These are phyloP conservation scores for Picea mariana DNA, from an alignment of 83 land plant species.

Conservation along the genomic window DNA sequence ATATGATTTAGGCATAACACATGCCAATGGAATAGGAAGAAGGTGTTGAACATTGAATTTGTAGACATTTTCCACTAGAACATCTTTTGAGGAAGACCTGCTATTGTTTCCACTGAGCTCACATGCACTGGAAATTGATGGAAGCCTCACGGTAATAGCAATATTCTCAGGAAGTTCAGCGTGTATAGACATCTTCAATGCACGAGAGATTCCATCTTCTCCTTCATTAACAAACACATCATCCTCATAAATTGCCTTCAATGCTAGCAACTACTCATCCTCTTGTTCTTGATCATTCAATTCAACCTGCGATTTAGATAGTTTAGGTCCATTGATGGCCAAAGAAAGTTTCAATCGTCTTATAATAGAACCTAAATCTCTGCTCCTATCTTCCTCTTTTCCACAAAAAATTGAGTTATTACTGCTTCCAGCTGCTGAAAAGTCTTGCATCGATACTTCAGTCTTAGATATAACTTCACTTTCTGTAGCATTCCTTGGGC, in stretches of 20 bases:
- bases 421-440: neutral
- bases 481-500: neutral
- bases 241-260: no score
- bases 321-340: neutral
- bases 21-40: slow-evolving; percentile 57
- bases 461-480: neutral
- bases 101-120: neutral
- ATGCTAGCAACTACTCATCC: no score
- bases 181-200: slow-evolving; percentile 45
- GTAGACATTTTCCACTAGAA: slow-evolving; percentile 34
- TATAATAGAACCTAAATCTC: neutral
- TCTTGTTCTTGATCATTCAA: no score
- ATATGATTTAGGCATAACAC: slow-evolving; percentile 64
- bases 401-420: neutral
- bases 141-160: slow-evolving; percentile 35
- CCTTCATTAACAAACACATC: no score
- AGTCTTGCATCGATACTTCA: neutral
- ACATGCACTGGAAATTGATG: slow-evolving; percentile 22
- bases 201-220: no score
- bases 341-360: neutral
- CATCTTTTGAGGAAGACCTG: neutral
- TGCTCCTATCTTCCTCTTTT: neutral
- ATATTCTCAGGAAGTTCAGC: slow-evolving; percentile 43
- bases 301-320: no score
- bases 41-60: slow-evolving; percentile 54